Evolutionary conservation across 2,329 filamentous ascomycete genomes (phyloP), one percentile per base, ranked within the genome.

Genomic region (Teratosphaeria viscida): DNA sequence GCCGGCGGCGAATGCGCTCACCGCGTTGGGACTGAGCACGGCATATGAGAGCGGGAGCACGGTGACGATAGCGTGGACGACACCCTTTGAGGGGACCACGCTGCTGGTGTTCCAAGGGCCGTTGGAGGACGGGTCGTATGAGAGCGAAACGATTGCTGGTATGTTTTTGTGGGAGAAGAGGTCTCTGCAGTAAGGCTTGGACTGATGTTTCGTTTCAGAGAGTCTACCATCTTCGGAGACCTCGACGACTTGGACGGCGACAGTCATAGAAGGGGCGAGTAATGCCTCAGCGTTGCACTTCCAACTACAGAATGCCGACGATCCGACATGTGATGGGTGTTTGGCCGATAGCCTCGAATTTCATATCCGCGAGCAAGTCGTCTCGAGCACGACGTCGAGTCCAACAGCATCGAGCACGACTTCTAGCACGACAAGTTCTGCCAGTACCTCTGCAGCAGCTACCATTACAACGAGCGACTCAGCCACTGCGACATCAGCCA

Each of bases 31-130:
- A 14, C 23, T 37, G 5, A 43, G 54, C 11, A n/a, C n/a, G 32
- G 39, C 32, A n/a, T 63, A 58, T 27, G 39, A 29, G 5, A 26
- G 43, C 5, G 62, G 62, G 10, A 32, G 62, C 10, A 19, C 58
- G 35, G 62, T 64, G 35, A 26, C 34, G 39, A 23, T 64, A 7
- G 29, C 54, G 29, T 64, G 62, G 62, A 34, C 54, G 54, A 62
- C 37, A 1, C 39, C 35, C 14, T 64, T 52, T 34, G 57, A 55
- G 14, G 14, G 12, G 2, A 62, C 60, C 52, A 59, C 57, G 10
- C 39, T 64, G 49, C 23, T 29, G 23, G 58, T 62, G 11, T 64
- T 35, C 49, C 60, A 64, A 54, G 56, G 60, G 10, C 60, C 47
- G 43, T 27, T 43, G 52, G 56, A 37, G 14, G 54, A 64, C 56